A percentile compares a stretch with the other conserved stretches of the same genome.
Evolutionary conservation across 1,284 basidiomycete genomes (phyloP).

Genomic region (Ustanciosporium gigantosporum): DNA sequence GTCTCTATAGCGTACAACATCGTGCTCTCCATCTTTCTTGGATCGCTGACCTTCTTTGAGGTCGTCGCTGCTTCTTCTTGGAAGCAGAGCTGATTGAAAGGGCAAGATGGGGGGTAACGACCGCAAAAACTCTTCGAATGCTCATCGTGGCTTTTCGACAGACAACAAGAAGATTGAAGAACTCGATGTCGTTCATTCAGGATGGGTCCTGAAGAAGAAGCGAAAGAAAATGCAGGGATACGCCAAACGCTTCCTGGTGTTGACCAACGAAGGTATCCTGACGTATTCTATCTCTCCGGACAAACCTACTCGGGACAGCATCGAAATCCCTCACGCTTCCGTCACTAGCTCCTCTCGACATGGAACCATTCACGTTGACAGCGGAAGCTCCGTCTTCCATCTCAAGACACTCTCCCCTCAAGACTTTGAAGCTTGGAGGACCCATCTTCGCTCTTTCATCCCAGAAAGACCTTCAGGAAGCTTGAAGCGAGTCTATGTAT

Average conservation of each 20-base stretch:
- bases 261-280: slow-evolving; percentile 53
- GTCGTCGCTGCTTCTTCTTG: no score
- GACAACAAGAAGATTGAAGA: slow-evolving; percentile 20
- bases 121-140: background rate
- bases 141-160: background rate
- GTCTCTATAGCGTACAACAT: no score
- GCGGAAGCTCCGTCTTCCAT: slow-evolving; percentile 56
- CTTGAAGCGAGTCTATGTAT: slow-evolving; percentile 37
- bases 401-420: slow-evolving; percentile 53
- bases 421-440: slow-evolving; percentile 56
- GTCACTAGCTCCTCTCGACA: slow-evolving; percentile 55
- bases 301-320: slow-evolving; percentile 51
- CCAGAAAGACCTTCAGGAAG: slow-evolving; percentile 32
- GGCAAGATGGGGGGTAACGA: slow-evolving; percentile 2
- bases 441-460: slow-evolving; percentile 52
- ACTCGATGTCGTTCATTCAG: slow-evolving; percentile 47
- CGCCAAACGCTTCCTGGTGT: slow-evolving; percentile 57
- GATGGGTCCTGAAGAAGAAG: slow-evolving; percentile 61
- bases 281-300: slow-evolving; percentile 53
- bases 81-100: no score
- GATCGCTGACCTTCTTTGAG: no score
- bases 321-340: slow-evolving; percentile 58
- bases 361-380: slow-evolving; percentile 59
- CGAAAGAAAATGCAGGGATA: slow-evolving; percentile 61
- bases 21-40: no score